Conservation (phyloP, 495 filamentous ascomycete species). For the Pseudevernia furfuracea region DNA sequence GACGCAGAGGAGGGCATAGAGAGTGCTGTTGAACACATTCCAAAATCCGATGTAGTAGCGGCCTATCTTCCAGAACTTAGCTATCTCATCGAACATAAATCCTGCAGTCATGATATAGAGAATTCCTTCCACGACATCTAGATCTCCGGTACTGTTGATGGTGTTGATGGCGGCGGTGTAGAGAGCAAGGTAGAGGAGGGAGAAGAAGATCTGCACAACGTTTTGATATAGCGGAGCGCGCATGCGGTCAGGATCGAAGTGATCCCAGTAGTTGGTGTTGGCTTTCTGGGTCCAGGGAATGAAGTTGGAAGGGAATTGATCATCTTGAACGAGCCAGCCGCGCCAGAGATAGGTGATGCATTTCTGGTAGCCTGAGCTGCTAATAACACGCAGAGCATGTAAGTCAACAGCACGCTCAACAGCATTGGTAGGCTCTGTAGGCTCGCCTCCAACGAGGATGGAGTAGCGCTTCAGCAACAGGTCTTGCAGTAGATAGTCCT, state of each 20-base stretch:
- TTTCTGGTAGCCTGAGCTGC: slow-evolving; percentile 88
- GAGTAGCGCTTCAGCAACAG: slow-evolving; percentile 89
- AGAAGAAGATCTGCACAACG: slow-evolving; percentile 73
- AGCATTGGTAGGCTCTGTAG: slow-evolving; percentile 72
- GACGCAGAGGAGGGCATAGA: slow-evolving; percentile 69
- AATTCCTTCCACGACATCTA: slow-evolving; percentile 77
- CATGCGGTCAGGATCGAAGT: slow-evolving; percentile 92
- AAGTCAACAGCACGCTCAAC: slow-evolving; percentile 89
- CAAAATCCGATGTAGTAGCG: slow-evolving; percentile 84
- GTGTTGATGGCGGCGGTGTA: slow-evolving; percentile 92
- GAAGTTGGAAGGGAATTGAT: slow-evolving; percentile 78
- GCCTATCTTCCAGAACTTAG: slow-evolving; percentile 90
- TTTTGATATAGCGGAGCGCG: slow-evolving; percentile 89
- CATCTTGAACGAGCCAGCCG: slow-evolving; percentile 93
- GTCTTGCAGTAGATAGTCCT: slow-evolving; percentile 65
- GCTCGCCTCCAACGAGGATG: slow-evolving; percentile 61
- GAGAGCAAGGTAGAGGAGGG: slow-evolving; percentile 69
- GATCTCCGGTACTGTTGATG: slow-evolving; percentile 67
- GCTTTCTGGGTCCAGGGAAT: slow-evolving; percentile 72
- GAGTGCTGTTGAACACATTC: slow-evolving; percentile 82
- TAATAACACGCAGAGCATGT: slow-evolving; percentile 79
- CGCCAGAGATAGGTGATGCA: slow-evolving; percentile 88
- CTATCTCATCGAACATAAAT: slow-evolving; percentile 80
- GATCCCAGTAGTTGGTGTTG: slow-evolving; percentile 63
- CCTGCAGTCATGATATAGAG: slow-evolving; percentile 87